These are phyloP conservation scores for Arxiozyma bovina DNA, from an alignment of 1,139 yeast genomes.

Conservation along the genomic window DNA sequence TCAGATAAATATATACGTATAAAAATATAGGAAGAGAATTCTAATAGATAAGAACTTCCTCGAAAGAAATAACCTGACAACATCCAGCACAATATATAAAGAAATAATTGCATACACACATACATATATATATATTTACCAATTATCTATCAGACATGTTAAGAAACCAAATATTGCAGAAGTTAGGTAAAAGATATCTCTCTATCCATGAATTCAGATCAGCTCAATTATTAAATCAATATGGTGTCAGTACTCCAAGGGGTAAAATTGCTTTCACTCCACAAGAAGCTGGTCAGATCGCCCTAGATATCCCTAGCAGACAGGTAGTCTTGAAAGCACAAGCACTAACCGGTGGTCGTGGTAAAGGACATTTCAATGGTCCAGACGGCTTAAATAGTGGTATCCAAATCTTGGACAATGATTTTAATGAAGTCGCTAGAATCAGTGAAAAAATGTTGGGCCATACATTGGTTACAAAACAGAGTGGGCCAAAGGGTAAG, in stretches of 20 bases:
- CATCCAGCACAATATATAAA: too few species aligned
- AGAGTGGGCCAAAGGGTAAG: slow-evolving; percentile 96
- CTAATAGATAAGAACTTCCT: too few species aligned
- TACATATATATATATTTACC: too few species aligned
- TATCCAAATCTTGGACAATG: slow-evolving; percentile 58
- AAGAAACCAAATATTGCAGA: slow-evolving; percentile 3
- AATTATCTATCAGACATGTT: slow-evolving; percentile 1
- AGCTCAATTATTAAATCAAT: slow-evolving; percentile 69
- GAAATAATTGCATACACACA: not conserved
- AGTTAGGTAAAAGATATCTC: slow-evolving; percentile 44
- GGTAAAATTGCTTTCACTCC: slow-evolving; percentile 91
- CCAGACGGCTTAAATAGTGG: slow-evolving; percentile 87
- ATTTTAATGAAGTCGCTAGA: slow-evolving; percentile 81
- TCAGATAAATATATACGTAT: too few species aligned
- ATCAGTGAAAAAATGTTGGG: slow-evolving; percentile 83
- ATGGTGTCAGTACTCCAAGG: slow-evolving; percentile 84
- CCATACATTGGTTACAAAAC: slow-evolving; percentile 93
- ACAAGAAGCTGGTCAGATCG: slow-evolving; percentile 77
- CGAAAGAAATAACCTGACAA: too few species aligned
- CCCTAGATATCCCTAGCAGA: slow-evolving; percentile 55
- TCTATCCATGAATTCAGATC: slow-evolving; percentile 96
- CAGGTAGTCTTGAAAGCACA: slow-evolving; percentile 96
- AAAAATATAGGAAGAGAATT: too few species aligned
- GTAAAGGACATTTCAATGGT: slow-evolving; percentile 88
- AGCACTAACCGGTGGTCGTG: slow-evolving; percentile 98